Conservation (phyloP, 208 protist species). For the Acanthamoeba sp. region DNA sequence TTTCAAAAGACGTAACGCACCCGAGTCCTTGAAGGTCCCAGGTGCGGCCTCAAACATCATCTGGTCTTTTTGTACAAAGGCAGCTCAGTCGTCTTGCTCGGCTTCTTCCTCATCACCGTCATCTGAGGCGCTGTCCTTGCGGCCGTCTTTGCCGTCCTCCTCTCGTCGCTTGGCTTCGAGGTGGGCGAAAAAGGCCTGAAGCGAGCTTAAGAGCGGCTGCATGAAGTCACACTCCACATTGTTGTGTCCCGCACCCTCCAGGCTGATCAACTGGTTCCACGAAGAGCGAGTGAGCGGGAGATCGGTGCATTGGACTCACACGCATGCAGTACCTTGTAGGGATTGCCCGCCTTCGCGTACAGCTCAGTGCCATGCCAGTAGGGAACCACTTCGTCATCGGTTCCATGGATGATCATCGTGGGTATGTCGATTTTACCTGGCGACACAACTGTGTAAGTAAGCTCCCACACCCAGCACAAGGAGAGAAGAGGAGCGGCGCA, state of each 20-base stretch:
- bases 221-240: conserved; percentile 24
- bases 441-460: not conserved
- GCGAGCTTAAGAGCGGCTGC: not conserved
- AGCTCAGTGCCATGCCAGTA: conserved; percentile 60
- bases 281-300: not conserved
- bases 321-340: conserved; percentile 11
- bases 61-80: too few species aligned
- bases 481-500: not conserved
- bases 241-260: conserved; percentile 60
- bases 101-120: not conserved
- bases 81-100: not conserved
- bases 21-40: too few species aligned
- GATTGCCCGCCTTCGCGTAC: not conserved
- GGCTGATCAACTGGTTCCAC: conserved; percentile 3
- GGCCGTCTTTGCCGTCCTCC: not conserved
- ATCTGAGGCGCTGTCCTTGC: not conserved
- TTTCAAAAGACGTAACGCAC: too few species aligned
- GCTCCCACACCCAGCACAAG: too few species aligned
- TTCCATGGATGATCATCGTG: conserved; percentile 52
- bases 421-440: conserved; percentile 25
- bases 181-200: conserved; percentile 11
- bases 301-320: not conserved
- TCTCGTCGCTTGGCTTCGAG: not conserved
- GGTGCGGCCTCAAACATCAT: too few species aligned
- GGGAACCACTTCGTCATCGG: conserved; percentile 48